phyloP scores from a whole-genome alignment of 1,284 basidiomycete species.

The Naganishia sp. region DNA sequence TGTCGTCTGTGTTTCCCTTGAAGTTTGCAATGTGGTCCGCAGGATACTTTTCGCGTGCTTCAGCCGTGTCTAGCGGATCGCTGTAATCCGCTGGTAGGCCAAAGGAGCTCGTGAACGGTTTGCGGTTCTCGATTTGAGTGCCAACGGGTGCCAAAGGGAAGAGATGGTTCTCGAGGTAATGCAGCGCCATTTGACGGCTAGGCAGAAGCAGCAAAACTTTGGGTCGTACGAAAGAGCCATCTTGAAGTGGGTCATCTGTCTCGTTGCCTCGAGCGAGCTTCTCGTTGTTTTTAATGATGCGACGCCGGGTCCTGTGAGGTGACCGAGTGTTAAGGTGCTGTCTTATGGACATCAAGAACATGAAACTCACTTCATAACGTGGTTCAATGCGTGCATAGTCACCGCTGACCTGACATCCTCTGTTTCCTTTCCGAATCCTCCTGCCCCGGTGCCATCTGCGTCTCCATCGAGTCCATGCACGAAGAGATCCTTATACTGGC shows the following conservation, averaged over 20 bases:
- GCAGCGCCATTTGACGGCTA: conserved; percentile 82
- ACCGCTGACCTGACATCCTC: conserved; percentile 65
- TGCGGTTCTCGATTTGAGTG: conserved; percentile 78
- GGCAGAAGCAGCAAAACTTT: conserved; percentile 89
- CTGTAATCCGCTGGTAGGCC: conserved; percentile 72
- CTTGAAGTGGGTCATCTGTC: conserved; percentile 37
- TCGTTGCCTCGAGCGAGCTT: conserved; percentile 67
- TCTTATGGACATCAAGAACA: background rate
- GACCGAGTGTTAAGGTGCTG: background rate
- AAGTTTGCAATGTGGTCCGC: conserved; percentile 90
- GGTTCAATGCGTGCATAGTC: conserved; percentile 76
- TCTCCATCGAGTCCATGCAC: conserved; percentile 62
- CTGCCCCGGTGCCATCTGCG: conserved; percentile 48
- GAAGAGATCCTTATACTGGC: conserved; percentile 69
- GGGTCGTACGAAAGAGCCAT: conserved; percentile 84
- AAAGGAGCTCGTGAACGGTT: conserved; percentile 81
- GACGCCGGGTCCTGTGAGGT: conserved; percentile 75
- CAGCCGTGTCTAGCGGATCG: conserved; percentile 69
- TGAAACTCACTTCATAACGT: conserved; percentile 73
- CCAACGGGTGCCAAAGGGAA: conserved; percentile 65
- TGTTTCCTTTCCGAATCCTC: conserved; percentile 44
- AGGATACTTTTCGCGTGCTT: conserved; percentile 68
- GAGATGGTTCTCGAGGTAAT: conserved; percentile 70
- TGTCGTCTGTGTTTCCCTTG: conserved; percentile 96
- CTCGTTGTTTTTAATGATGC: conserved; percentile 93